Percentiles rank a stretch among this genome's conserved stretches.
These are phyloP conservation scores for Malus orientalis DNA, from an alignment of 306 rosid genomes.

Conservation along the genomic window DNA sequence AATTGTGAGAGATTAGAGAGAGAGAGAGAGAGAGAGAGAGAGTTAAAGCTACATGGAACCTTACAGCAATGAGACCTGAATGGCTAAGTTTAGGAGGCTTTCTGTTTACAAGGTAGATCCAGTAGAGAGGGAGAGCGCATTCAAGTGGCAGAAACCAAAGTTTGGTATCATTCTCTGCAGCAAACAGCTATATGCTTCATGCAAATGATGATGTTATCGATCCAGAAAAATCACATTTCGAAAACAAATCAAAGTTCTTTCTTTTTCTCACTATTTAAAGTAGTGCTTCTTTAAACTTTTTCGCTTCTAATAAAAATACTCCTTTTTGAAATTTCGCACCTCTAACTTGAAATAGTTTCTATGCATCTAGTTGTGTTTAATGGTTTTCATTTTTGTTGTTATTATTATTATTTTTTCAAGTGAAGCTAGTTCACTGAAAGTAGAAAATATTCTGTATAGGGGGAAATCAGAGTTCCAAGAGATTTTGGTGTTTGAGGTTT, in stretches of 20 bases:
- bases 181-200: neutral
- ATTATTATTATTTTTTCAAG: constrained; percentile 35
- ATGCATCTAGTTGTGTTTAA: neutral
- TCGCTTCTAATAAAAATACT: neutral
- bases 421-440: constrained; percentile 84
- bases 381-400: neutral
- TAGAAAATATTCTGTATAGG: constrained; percentile 56
- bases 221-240: no score
- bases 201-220: no score
- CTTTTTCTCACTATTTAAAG: neutral
- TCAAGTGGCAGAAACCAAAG: neutral
- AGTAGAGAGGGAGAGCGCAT: neutral
- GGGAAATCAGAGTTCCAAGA: constrained; percentile 84
- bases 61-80: neutral
- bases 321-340: neutral
- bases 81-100: neutral
- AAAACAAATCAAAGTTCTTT: neutral
- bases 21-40: neutral
- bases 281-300: neutral
- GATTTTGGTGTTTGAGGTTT: constrained; percentile 86
- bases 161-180: no score
- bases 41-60: no score
- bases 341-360: neutral
- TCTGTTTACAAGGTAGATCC: neutral
- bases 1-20: neutral